A percentile compares a stretch with the other conserved stretches of the same genome.
phyloP scores from a whole-genome alignment of 208 protist genomes.

The Vickermania spadyakhi region DNA sequence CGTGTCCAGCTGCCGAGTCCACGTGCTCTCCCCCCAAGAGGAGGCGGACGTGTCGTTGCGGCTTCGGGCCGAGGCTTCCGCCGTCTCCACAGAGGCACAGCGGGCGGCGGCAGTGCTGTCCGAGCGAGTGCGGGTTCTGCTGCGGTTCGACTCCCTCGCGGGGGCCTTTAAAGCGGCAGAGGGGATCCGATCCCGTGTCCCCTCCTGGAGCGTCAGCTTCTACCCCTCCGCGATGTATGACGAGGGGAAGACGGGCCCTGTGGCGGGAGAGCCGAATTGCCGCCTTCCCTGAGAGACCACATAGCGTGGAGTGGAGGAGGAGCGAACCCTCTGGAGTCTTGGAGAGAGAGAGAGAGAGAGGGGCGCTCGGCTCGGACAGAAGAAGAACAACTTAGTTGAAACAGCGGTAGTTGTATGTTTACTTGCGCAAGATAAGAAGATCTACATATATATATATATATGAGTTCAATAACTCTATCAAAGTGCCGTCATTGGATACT shows the following conservation, averaged over 20 bases:
- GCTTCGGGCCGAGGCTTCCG: slow-evolving; percentile 3
- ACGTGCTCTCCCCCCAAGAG: slow-evolving; percentile 15
- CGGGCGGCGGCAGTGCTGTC: slow-evolving; percentile 10
- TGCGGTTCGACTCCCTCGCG: slow-evolving; percentile 79
- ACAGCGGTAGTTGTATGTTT: no score
- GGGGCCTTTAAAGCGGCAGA: slow-evolving; percentile 75
- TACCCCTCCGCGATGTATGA: slow-evolving; percentile 56
- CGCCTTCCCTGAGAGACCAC: no score
- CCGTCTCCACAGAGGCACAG: neutral
- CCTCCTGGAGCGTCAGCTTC: slow-evolving; percentile 38
- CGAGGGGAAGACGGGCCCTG: slow-evolving; percentile 24
- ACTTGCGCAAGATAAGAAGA: no score
- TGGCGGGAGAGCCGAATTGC: no score
- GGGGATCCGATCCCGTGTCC: slow-evolving; percentile 1
- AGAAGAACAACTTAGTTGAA: no score
- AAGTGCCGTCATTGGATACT: no score
- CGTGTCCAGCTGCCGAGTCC: slow-evolving; percentile 36
- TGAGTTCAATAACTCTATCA: no score
- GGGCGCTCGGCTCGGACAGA: no score
- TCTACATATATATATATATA: no score
- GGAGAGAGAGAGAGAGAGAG: no score
- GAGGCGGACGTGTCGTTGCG: slow-evolving; percentile 5
- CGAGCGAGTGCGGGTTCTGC: slow-evolving; percentile 57
- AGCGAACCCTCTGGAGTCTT: no score
- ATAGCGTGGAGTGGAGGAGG: no score